phyloP scores from a whole-genome alignment of 2,329 filamentous ascomycete genomes.

The Pezicula rhizophila region DNA sequence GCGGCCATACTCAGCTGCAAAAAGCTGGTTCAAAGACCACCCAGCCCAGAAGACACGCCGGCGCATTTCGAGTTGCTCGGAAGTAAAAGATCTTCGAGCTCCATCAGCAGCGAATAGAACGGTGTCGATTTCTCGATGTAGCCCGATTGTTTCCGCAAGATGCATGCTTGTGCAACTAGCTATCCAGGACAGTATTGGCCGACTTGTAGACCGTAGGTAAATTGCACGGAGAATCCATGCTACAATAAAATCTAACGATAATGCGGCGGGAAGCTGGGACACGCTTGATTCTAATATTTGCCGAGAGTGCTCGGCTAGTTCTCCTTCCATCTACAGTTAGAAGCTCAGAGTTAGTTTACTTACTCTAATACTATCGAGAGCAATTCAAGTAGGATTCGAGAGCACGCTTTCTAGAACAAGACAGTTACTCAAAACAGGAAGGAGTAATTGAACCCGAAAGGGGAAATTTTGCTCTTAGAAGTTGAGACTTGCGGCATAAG shows the following conservation, averaged over 20 bases:
- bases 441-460: no score
- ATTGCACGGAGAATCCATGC: neutral
- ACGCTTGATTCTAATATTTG: neutral
- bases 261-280: neutral
- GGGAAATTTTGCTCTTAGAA: no score
- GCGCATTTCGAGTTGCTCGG: neutral
- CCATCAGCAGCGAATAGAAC: neutral
- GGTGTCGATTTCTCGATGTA: constrained; percentile 1
- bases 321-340: neutral
- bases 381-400: no score
- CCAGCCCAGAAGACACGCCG: neutral
- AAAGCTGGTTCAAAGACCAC: neutral
- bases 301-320: neutral
- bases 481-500: no score
- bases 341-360: no score
- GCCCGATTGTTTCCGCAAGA: neutral
- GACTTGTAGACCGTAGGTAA: neutral
- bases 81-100: neutral
- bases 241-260: neutral
- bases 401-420: no score
- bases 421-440: no score
- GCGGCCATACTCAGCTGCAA: neutral
- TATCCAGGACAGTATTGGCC: neutral
- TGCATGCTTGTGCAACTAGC: neutral
- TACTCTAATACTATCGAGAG: no score